phyloP scores from a whole-genome alignment of 768 basidiomycete species.

The Boletus rubescentipes region DNA sequence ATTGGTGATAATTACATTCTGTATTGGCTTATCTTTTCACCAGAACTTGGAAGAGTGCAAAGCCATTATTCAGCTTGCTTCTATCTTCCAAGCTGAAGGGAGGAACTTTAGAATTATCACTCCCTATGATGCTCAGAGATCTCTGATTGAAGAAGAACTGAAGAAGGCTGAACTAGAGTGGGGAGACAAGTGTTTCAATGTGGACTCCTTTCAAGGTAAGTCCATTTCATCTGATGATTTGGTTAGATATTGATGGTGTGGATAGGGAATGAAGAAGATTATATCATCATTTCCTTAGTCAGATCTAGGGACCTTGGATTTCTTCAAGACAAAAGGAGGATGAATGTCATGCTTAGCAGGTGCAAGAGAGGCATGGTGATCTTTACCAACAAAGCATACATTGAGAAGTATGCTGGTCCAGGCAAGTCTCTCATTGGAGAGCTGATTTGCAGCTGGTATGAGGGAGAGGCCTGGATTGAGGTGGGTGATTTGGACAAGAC shows the following conservation, averaged over 20 bases:
- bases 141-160: conserved; percentile 54
- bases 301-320: conserved; percentile 67
- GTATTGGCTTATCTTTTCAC: not conserved
- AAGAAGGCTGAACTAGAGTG: conserved; percentile 50
- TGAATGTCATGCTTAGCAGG: conserved; percentile 87
- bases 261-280: conserved; percentile 80
- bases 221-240: conserved; percentile 2
- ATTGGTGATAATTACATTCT: not conserved
- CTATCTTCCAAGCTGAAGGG: conserved; percentile 48
- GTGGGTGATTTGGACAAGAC: conserved; percentile 28
- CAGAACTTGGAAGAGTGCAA: conserved; percentile 64
- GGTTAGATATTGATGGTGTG: not conserved
- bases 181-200: conserved; percentile 72
- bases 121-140: conserved; percentile 77
- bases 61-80: conserved; percentile 56
- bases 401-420: conserved; percentile 54
- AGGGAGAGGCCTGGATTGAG: conserved; percentile 37
- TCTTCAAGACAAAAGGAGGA: conserved; percentile 58
- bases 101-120: conserved; percentile 68
- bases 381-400: conserved; percentile 59
- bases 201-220: conserved; percentile 79
- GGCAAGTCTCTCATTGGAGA: conserved; percentile 43
- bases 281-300: conserved; percentile 71
- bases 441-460: conserved; percentile 33
- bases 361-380: conserved; percentile 81